Base-by-base conservation (phyloP, 1,139 yeast species). In the Candida freyschussii region DNA sequence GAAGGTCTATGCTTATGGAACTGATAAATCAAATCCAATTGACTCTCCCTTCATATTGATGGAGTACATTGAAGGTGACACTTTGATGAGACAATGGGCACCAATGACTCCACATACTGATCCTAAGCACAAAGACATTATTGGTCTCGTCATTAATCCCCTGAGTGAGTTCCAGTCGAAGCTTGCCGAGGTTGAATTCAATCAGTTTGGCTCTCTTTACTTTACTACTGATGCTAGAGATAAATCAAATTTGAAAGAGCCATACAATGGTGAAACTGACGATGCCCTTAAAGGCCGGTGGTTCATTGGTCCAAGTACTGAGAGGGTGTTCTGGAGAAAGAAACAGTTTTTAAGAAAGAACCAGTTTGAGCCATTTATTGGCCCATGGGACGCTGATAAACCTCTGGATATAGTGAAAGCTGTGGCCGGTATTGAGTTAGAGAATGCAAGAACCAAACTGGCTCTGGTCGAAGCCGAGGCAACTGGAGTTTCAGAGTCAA, bases 241-340 rank as follows among this genome's bases (percentile, higher is more conserved):
- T 24, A 41, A 33, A 30, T 49, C 52, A 12, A 41, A 62, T 16
- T 17, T 37, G 3, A 59, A 65, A 27, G 53, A 53, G 20, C 84
- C 94, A 4, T 82, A 81, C 46, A 76, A 73, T 6, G 85, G 78
- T 14, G 91, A 83, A 55, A 62, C 67, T 20, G 65, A 77, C 33
- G 63, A 66, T 17, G 59, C 57, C 19, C 62, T 83, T 34, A 63
- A 65, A 31, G 72, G 73, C 43, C 75, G 95, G 63, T 89, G 94
- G 93, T 73, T 82, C 55, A 78, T 91, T 46, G 97, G 98, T 3
- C 93, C 95, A n/a, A 74, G 86, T 25, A 78, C 77, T 24, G 96
- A 89, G 59, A 71, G 81, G 44, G 69, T 75, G 12, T 84, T 79
- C 55, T 79, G 87, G 70, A 82, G 80, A 56, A 72, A 75, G 47